Percentiles rank a stretch among this genome's conserved stretches.
Evolutionary conservation across 2,329 filamentous ascomycete genomes (phyloP).

Genomic region (Colletotrichum sp.): DNA sequence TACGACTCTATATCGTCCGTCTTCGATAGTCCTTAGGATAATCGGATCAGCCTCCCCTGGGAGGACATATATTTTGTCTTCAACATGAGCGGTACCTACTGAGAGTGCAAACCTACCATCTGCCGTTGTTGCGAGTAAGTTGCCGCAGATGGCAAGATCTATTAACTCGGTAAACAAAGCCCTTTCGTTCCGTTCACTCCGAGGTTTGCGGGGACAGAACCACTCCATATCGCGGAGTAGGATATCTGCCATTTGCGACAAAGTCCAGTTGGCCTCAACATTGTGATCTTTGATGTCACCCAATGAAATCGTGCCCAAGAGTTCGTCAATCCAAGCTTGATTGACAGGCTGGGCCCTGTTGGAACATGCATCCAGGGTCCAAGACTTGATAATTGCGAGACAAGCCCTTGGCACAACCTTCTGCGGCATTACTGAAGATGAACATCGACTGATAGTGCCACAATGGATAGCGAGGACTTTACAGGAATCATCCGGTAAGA

Average conservation of each 20-base stretch:
- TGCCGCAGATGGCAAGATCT: rapidly evolving
- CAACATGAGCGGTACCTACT: rapidly evolving
- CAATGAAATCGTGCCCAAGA: rapidly evolving
- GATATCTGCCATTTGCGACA: rapidly evolving
- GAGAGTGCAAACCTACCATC: rapidly evolving
- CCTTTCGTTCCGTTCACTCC: rapidly evolving
- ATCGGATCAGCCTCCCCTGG: rapidly evolving
- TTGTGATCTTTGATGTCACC: rapidly evolving
- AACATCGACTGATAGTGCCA: background rate
- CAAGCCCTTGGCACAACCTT: rapidly evolving
- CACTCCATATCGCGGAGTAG: background rate
- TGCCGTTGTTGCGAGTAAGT: rapidly evolving
- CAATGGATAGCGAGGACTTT: rapidly evolving
- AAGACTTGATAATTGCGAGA: rapidly evolving
- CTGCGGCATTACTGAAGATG: background rate
- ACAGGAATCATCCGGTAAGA: background rate
- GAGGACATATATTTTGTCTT: rapidly evolving
- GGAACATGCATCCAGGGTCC: background rate
- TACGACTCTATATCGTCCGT: background rate
- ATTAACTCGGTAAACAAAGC: rapidly evolving
- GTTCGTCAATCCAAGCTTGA: background rate
- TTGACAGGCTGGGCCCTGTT: rapidly evolving
- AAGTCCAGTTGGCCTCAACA: rapidly evolving
- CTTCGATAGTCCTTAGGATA: rapidly evolving
- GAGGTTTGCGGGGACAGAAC: rapidly evolving